Percentiles rank a stretch among this genome's conserved stretches.
Conservation (phyloP, 306 rosid species). For the Sindora glabra region DNA sequence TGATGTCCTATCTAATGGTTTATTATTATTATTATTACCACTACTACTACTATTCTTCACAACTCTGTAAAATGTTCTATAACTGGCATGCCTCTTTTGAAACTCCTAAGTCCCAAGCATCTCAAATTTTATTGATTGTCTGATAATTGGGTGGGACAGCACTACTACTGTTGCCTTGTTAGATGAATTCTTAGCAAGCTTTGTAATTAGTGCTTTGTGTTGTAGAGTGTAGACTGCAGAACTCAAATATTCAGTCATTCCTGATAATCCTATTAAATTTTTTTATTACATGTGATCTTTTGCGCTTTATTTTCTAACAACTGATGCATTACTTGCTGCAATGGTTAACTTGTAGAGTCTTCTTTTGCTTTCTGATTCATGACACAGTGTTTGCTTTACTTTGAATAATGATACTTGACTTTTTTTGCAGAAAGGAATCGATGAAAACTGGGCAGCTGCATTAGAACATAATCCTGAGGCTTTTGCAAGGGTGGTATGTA, state of each 20-base stretch:
- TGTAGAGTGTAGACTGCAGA: neutral
- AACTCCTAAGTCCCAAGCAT: neutral
- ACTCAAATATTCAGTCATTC: neutral
- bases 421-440: slow-evolving; percentile 80
- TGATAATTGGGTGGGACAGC: neutral
- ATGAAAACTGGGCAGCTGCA: slow-evolving; percentile 99
- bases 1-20: neutral
- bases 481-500: slow-evolving; percentile 94
- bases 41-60: too few species aligned
- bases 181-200: neutral
- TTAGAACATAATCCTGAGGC: slow-evolving; percentile 92
- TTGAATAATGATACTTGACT: slow-evolving; percentile 6
- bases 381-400: neutral
- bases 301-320: neutral
- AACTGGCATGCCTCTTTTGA: neutral
- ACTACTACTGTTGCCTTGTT: neutral
- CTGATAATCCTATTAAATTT: neutral
- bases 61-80: neutral
- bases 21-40: too few species aligned
- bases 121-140: neutral
- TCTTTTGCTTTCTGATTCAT: neutral
- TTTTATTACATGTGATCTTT: neutral
- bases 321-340: neutral
- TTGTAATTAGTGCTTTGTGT: neutral
- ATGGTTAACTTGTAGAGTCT: neutral